Evolutionary conservation across 2,329 filamentous ascomycete species (phyloP).

Genomic region (Rosellinia necatrix): DNA sequence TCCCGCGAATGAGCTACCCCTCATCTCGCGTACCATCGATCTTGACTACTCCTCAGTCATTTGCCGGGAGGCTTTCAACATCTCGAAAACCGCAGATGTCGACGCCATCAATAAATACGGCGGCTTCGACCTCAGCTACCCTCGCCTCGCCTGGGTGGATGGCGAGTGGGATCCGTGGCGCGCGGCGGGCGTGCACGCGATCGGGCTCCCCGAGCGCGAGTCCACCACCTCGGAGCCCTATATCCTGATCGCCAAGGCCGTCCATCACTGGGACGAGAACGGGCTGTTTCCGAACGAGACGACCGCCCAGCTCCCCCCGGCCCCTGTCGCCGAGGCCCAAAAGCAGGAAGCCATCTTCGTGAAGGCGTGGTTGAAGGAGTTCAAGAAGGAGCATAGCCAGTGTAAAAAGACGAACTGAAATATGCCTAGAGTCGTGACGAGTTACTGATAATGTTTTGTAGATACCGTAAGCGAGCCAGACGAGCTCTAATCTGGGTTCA

Average conservation of each 20-base stretch:
- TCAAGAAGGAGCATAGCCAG: constrained; percentile 39
- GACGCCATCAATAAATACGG: constrained; percentile 77
- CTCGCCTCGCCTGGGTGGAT: constrained; percentile 77
- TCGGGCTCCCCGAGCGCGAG: constrained; percentile 59
- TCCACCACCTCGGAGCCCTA: constrained; percentile 71
- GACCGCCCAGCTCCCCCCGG: constrained; percentile 60
- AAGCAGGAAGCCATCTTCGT: constrained; percentile 64
- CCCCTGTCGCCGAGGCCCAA: constrained; percentile 63
- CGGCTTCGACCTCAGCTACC: constrained; percentile 72
- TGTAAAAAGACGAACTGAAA: constrained; percentile 19
- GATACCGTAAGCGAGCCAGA: constrained; percentile 20
- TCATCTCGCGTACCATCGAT: constrained; percentile 73
- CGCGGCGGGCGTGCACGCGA: constrained; percentile 71
- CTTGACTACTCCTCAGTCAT: constrained; percentile 64
- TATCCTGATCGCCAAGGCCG: constrained; percentile 68
- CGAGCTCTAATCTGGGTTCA: constrained; percentile 20
- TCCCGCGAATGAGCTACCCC: constrained; percentile 64
- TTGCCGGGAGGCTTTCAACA: constrained; percentile 72
- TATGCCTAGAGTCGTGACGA: constrained; percentile 9
- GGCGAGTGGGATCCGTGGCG: constrained; percentile 83
- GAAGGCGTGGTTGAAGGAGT: constrained; percentile 69
- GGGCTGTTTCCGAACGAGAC: constrained; percentile 68
- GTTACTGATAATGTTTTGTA: constrained; percentile 27
- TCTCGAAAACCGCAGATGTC: constrained; percentile 65
- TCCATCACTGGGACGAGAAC: constrained; percentile 83